Conservation (phyloP, 495 filamentous ascomycete genomes). For the Physcia stellaris region DNA sequence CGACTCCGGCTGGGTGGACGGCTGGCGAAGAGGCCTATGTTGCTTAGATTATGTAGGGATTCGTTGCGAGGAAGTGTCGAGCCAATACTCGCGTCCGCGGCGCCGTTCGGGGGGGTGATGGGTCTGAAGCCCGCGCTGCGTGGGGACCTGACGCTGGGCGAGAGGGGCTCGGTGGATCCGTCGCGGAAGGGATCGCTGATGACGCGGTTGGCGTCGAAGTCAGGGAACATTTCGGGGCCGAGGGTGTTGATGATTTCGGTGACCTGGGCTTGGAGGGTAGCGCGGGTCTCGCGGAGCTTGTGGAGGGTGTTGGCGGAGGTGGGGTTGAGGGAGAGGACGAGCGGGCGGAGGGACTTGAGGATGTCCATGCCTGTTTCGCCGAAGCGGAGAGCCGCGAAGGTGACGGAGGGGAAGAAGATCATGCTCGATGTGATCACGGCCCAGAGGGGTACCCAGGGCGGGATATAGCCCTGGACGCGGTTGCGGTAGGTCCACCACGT, state of each 20-base stretch:
- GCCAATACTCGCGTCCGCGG: constrained; percentile 15
- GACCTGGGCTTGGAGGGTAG: constrained; percentile 63
- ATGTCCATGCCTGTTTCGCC: constrained; percentile 98
- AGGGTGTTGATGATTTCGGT: constrained; percentile 88
- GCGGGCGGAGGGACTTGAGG: constrained; percentile 79
- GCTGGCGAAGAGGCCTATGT: constrained; percentile 78
- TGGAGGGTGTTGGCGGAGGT: constrained; percentile 71
- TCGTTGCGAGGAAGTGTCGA: constrained; percentile 68
- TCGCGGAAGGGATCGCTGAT: constrained; percentile 48
- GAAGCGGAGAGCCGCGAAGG: constrained; percentile 87
- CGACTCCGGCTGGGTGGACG: constrained; percentile 57
- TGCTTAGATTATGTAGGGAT: constrained; percentile 76
- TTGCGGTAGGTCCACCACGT: constrained; percentile 70
- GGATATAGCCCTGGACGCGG: constrained; percentile 64
- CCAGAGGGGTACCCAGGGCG: constrained; percentile 70
- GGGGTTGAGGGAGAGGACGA: constrained; percentile 79
- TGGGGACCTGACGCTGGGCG: constrained; percentile 8
- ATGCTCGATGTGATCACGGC: constrained; percentile 55
- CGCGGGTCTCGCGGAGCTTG: constrained; percentile 60
- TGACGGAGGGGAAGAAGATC: constrained; percentile 74
- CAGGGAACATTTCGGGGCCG: constrained; percentile 91
- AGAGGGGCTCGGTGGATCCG: constrained; percentile 15
- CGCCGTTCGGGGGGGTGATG: constrained; percentile 5
- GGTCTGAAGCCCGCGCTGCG: constrained; percentile 9
- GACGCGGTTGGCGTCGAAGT: constrained; percentile 78